These are phyloP conservation scores for Penicillium crystallinum DNA, from an alignment of 495 filamentous ascomycete genomes.

Conservation along the genomic window DNA sequence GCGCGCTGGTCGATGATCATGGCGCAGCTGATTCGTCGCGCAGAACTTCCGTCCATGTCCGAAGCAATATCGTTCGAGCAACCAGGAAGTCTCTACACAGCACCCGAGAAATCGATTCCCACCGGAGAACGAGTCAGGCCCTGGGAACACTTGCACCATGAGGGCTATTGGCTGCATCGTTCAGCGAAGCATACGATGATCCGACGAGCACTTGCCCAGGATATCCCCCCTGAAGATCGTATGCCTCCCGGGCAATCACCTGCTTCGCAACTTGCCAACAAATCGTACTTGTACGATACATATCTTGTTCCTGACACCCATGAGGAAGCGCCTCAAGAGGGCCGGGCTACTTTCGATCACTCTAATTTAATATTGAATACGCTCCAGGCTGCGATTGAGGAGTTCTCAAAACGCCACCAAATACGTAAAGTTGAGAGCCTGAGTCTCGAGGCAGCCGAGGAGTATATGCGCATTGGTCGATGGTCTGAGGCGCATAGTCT, in stretches of 20 bases:
- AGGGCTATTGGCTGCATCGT: conserved; percentile 78
- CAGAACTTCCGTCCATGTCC: conserved; percentile 41
- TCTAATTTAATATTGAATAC: conserved; percentile 54
- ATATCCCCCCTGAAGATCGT: conserved; percentile 72
- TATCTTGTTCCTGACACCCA: conserved; percentile 79
- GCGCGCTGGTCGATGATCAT: conserved; percentile 76
- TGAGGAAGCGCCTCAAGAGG: conserved; percentile 57
- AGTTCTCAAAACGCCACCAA: conserved; percentile 63
- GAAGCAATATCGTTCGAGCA: conserved; percentile 10
- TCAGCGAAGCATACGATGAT: conserved; percentile 60
- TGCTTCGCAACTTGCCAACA: conserved; percentile 60
- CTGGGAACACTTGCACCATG: conserved; percentile 78
- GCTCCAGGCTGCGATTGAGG: conserved; percentile 53
- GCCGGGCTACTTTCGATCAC: conserved; percentile 56
- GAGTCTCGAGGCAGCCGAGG: conserved; percentile 62
- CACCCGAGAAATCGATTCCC: conserved; percentile 65
- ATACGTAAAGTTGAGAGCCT: conserved; percentile 61
- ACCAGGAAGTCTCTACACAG: conserved; percentile 20
- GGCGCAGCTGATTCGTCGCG: conserved; percentile 69
- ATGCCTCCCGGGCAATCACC: conserved; percentile 60
- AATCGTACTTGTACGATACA: conserved; percentile 71
- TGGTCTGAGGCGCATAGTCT: conserved; percentile 65
- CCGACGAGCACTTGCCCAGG: conserved; percentile 55
- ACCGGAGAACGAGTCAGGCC: conserved; percentile 62
- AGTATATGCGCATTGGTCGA: conserved; percentile 54